Evolutionary conservation across 805 yeast genomes (phyloP).

Genomic region (Sugiyamaella mastotermitis): DNA sequence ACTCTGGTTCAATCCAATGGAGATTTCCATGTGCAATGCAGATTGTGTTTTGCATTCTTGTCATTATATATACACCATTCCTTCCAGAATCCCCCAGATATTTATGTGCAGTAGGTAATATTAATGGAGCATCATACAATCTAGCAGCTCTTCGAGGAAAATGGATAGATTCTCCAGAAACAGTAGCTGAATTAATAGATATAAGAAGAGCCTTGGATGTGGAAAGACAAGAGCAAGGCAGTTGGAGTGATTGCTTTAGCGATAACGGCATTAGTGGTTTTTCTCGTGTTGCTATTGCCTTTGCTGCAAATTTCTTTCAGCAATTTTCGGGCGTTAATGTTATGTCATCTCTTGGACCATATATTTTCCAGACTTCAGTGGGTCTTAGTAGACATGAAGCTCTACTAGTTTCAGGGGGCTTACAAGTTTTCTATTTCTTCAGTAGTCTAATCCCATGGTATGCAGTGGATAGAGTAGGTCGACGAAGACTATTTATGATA

Average conservation of each 20-base stretch:
- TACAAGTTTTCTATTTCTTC: constrained; percentile 4
- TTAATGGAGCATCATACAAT: constrained; percentile 74
- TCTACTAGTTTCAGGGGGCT: constrained; percentile 3
- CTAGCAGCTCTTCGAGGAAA: constrained; percentile 43
- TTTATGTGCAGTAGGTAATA: constrained; percentile 68
- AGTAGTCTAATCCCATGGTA: constrained; percentile 12
- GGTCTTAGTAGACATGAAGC: constrained; percentile 6
- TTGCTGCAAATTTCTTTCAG: constrained; percentile 2
- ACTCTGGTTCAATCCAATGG: constrained; percentile 45
- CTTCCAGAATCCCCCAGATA: constrained; percentile 43
- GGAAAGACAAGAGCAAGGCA: constrained; percentile 5
- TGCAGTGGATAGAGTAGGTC: constrained; percentile 37
- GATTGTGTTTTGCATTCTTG: constrained; percentile 44
- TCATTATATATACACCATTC: constrained; percentile 37
- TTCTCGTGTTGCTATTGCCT: constrained; percentile 1
- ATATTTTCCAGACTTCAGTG: constrained; percentile 35
- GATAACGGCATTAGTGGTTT: constrained; percentile 5
- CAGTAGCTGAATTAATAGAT: constrained; percentile 35
- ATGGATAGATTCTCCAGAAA: constrained; percentile 43
- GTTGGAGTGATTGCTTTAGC: constrained; percentile 4
- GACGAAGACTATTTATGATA: constrained; percentile 50
- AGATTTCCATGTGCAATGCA: constrained; percentile 58
- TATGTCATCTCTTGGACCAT: constrained; percentile 47
- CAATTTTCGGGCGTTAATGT: constrained; percentile 36
- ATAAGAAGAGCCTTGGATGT: constrained; percentile 11